phyloP scores from a whole-genome alignment of 768 basidiomycete species.

The Hemileccinum rubropunctum region DNA sequence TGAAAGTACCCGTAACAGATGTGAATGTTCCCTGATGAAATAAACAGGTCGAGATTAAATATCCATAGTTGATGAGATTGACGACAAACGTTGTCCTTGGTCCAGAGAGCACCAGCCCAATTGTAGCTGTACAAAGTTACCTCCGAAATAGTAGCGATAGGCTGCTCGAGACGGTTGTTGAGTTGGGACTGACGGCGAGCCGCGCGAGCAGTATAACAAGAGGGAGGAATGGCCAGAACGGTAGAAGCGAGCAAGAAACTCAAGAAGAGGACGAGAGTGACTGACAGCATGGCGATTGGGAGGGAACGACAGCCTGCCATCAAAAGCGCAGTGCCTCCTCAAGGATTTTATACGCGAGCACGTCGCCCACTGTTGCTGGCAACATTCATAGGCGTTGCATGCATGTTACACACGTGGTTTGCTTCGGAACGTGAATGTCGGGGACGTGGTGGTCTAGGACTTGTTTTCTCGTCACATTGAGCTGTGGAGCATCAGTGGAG shows the following conservation, averaged over 20 bases:
- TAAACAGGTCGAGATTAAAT: neutral
- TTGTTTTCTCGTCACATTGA: neutral
- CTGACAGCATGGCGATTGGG: neutral
- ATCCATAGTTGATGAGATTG: neutral
- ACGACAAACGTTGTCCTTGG: neutral
- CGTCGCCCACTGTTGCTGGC: neutral
- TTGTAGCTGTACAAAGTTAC: neutral
- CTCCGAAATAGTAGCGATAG: neutral
- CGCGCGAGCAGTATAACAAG: neutral
- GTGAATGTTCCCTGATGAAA: neutral
- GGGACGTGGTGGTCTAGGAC: neutral
- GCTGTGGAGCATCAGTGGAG: neutral
- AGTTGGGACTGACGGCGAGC: neutral
- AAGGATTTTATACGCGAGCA: neutral
- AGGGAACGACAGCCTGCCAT: neutral
- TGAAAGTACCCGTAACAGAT: neutral
- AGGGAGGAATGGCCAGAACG: neutral
- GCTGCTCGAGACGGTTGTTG: neutral
- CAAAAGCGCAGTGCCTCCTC: neutral
- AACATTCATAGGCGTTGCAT: neutral
- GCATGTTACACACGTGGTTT: neutral
- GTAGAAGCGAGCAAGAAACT: neutral
- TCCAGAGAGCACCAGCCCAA: slow-evolving; percentile 1
- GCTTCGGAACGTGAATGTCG: neutral
- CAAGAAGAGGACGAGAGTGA: too few relatives aligned